These are phyloP conservation scores for Blastocladiella emersonii DNA, from an alignment of 371 early-diverging fungal species.

Conservation along the genomic window DNA sequence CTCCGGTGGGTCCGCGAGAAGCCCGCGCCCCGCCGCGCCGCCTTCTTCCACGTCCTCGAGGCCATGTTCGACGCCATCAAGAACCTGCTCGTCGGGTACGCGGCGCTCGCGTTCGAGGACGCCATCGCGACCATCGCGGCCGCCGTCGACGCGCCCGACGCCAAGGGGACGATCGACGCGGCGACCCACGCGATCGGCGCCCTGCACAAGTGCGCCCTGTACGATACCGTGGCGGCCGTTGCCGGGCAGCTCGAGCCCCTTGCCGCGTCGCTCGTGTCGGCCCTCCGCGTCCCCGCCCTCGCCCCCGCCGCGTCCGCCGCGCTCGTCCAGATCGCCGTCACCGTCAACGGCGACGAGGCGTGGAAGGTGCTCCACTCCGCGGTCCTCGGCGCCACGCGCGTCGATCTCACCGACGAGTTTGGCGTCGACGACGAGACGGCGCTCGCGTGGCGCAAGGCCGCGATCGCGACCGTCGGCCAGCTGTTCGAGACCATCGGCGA, in stretches of 20 bases:
- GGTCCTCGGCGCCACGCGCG: conserved; percentile 60
- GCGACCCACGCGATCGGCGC: neutral
- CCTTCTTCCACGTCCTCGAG: conserved; percentile 3
- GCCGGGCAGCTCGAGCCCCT: neutral
- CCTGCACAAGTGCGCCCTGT: neutral
- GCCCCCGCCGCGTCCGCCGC: neutral
- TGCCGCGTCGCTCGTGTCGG: neutral
- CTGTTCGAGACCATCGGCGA: conserved; percentile 77
- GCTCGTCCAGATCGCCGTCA: conserved; percentile 53
- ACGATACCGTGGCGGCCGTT: neutral
- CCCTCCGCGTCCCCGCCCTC: neutral
- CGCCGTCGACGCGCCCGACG: neutral
- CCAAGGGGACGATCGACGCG: neutral
- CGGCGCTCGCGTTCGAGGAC: conserved; percentile 17
- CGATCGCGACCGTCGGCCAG: conserved; percentile 55
- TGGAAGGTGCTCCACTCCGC: conserved; percentile 81
- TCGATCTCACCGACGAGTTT: conserved; percentile 18
- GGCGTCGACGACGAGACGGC: conserved; percentile 1
- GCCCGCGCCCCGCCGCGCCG: neutral
- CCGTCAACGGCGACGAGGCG: conserved; percentile 56
- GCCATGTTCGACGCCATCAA: conserved; percentile 6
- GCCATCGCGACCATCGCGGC: conserved; percentile 8
- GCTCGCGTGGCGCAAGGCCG: conserved; percentile 56
- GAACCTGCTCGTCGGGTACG: conserved; percentile 2
- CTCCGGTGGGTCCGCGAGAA: neutral